These are phyloP conservation scores for Mallotus japonicus DNA, from an alignment of 441 rosid genomes.

Conservation along the genomic window DNA sequence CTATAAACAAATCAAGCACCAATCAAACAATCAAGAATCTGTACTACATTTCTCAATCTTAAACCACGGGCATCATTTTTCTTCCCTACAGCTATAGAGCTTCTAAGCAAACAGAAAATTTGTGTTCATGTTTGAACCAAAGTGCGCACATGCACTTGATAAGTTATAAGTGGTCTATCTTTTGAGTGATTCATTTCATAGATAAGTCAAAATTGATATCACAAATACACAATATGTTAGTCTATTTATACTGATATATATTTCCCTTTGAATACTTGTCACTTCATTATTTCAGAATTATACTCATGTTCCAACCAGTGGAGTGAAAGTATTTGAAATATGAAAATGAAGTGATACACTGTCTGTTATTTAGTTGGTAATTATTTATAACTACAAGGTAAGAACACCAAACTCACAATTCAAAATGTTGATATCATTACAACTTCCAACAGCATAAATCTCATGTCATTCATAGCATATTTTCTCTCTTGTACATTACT, in stretches of 20 bases:
- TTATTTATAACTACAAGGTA: not conserved
- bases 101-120: not conserved
- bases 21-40: not conserved
- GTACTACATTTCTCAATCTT: not conserved
- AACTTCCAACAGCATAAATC: not conserved
- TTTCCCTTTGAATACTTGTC: not conserved
- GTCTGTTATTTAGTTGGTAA: not conserved
- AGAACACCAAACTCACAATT: not conserved
- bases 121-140: not conserved
- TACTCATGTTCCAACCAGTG: not conserved
- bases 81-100: constrained; percentile 7
- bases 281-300: not conserved
- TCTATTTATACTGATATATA: not conserved
- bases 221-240: not conserved
- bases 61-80: not conserved
- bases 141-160: not conserved
- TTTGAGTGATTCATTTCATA: not conserved
- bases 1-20: not conserved
- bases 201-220: not conserved
- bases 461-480: not conserved
- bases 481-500: constrained; percentile 4
- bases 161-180: not conserved
- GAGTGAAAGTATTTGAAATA: not conserved
- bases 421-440: not conserved
- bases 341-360: not conserved